Evolutionary conservation across 768 basidiomycete genomes (phyloP).

Genomic region (Mycena galopus): DNA sequence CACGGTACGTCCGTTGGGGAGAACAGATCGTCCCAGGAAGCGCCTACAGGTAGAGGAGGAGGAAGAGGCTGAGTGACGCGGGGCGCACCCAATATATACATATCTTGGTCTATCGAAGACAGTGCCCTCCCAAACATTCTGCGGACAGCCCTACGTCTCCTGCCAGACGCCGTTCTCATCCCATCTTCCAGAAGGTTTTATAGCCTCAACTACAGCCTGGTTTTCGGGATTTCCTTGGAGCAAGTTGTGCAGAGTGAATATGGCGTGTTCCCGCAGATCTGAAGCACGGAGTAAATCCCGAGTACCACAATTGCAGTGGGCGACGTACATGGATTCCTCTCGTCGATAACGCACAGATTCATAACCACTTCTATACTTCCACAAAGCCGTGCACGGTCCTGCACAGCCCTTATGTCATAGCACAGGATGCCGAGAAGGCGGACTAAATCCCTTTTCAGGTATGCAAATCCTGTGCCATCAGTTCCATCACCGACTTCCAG

Average conservation of each 20-base stretch:
- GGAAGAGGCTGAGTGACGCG: conserved; percentile 47
- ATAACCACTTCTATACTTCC: conserved; percentile 87
- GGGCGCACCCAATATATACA: conserved; percentile 20
- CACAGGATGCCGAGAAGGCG: conserved; percentile 86
- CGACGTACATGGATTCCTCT: conserved; percentile 90
- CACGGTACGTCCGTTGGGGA: conserved; percentile 71
- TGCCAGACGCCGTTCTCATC: conserved; percentile 67
- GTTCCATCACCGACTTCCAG: conserved; percentile 21
- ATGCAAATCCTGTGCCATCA: conserved; percentile 76
- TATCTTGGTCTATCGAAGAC: conserved; percentile 31
- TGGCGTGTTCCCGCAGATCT: conserved; percentile 94
- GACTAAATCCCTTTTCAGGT: conserved; percentile 92
- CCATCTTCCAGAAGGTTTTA: conserved; percentile 74
- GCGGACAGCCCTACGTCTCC: conserved; percentile 49
- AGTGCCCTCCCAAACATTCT: conserved; percentile 36
- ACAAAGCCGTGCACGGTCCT: conserved; percentile 78
- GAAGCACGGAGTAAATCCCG: conserved; percentile 26
- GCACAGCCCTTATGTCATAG: conserved; percentile 72
- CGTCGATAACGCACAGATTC: conserved; percentile 92
- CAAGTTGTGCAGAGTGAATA: conserved; percentile 86
- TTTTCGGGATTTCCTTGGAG: conserved; percentile 84
- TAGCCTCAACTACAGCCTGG: conserved; percentile 81
- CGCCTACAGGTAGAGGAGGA: conserved; percentile 79
- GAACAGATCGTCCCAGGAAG: conserved; percentile 64
- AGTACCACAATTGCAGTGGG: conserved; percentile 26